Evolutionary conservation across 176 grass and related monocot species (phyloP), one percentile per base, ranked within the genome.

Genomic region (Triticum dicoccoides): DNA sequence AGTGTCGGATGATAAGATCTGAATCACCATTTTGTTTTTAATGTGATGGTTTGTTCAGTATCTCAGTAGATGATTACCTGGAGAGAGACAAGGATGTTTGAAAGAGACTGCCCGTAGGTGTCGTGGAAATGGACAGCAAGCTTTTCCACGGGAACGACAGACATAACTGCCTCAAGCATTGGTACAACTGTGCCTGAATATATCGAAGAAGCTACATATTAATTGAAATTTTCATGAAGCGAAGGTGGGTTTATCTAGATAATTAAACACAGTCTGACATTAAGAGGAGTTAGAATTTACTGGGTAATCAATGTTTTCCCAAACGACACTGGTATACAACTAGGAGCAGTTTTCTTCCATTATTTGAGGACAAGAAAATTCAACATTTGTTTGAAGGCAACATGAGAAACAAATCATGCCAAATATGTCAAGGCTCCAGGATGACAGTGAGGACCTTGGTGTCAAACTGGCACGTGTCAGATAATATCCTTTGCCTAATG

Each of bases 71-170:
- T 44, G 6, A 17, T 67, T 90, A 95, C 96, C 87, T 98, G 93
- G 67, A 98, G 96, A 56, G 96, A 95, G 73, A 95, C 32, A 20
- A 98, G 82, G 76, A 98, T 95, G 77, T 95, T 98, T 72, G 96
- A 89, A 67, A 98, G 96, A 11, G 93, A 90, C 71, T 98, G 91
- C 37, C 93, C 96, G 27, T 98, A 98, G 13, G 96, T 98, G 39
- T 98, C 96, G 24, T 98, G 96, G 81, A 98, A 98, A 89, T 98
- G 96, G 51, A 98, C 96, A 34, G 96, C 96, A 42, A 98, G 80
- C 78, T 98, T 98, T 64, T 95, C 91, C 68, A 86, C 90, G 5
- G 93, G 96, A 83, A 96, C 83, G 5, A 86, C 88, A 18, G 92
- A 90, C 45, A 89, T 92, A 4, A 92, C 92, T 33, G 90, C 86